Base-by-base conservation (phyloP, 2,329 filamentous ascomycete genomes). In the Paecilomyces fulvus region DNA sequence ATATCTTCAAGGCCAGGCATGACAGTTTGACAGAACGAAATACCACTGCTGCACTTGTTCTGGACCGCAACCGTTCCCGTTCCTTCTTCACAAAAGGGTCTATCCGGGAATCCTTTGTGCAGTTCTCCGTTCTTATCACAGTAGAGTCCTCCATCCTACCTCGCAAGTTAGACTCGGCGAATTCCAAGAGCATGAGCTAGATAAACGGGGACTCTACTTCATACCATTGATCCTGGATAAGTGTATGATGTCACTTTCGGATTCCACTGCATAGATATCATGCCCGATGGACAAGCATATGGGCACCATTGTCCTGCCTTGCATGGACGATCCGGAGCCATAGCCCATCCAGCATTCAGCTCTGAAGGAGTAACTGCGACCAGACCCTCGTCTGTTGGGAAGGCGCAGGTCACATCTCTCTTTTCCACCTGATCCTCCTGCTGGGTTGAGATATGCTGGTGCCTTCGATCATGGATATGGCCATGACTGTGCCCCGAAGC, bases 221-320 rank as follows among this genome's bases (percentile, higher is more conserved):
- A 52, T 74, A 89, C 86, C 84, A 89, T 90, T 3, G 87, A 91
- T 59, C 80, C 71, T 1, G 87, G 86, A 69, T 86, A 89, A 33
- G 71, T 75, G 67, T 90, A 92, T 3, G 77, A 74, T 5, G 78
- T 84, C 3, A 88, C 88, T 57, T 79, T 72, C 0, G 86, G 84
- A 66, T 90, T 83, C 89, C 89, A 92, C 71, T 92, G 89, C 60
- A 84, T 83, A 79, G 88, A 89, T 28, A 92, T 83, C 76, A 89
- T 82, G 58, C 88, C 88, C 0, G 88, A 71, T 58, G 85, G 86
- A 70, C 89, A 92, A 54, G 89, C 88, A 69, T 88, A 86, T 1
- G 89, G 89, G 67, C 89, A 92, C 72, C 87, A 91, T 61, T 70
- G 81, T 57, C 84, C 87, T 3, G 83, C 80, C 57, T 76, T 77